Percentiles rank a stretch among this genome's conserved stretches.
Conservation (phyloP, 208 protist species). For the Phytomonas sp. region DNA sequence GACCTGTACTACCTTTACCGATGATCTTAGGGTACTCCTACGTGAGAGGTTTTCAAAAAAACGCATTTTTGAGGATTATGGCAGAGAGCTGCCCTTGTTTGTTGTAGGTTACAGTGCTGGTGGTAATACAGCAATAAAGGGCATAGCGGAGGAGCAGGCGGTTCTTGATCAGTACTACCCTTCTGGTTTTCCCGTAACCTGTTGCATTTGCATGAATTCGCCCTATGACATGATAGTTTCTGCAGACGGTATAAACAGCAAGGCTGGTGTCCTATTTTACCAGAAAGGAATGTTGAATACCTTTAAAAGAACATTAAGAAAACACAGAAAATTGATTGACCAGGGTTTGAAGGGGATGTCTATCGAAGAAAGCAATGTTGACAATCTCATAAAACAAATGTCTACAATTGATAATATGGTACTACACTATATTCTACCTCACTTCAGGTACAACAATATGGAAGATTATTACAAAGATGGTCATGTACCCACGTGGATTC, state of each 20-base stretch:
- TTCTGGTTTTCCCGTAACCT: conserved; percentile 20
- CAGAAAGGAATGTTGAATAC: conserved; percentile 19
- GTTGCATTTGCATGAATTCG: conserved; percentile 21
- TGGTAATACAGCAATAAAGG: conserved; percentile 25
- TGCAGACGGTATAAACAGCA: conserved; percentile 16
- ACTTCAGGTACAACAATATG: conserved; percentile 33
- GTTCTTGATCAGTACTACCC: conserved; percentile 14
- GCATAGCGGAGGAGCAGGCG: conserved; percentile 39
- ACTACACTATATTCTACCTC: conserved; percentile 25
- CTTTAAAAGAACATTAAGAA: conserved; percentile 25
- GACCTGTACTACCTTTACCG: conserved; percentile 37
- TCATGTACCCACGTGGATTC: conserved; percentile 23
- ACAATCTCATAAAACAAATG: conserved; percentile 14
- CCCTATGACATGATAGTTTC: conserved; percentile 45
- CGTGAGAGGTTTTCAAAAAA: conserved; percentile 16
- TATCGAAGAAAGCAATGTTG: conserved; percentile 13
- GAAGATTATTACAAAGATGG: conserved; percentile 39
- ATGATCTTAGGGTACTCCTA: conserved; percentile 25
- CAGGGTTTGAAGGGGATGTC: conserved; percentile 19
- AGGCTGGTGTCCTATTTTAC: conserved; percentile 23
- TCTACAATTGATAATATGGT: too few species aligned
- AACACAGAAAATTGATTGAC: conserved; percentile 23
- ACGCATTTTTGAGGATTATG: conserved; percentile 17
- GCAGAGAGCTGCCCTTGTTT: conserved; percentile 22
- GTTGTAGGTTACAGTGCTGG: conserved; percentile 44